phyloP scores from a whole-genome alignment of 2,329 filamentous ascomycete genomes.

The Rhexocercosporidium sp. region DNA sequence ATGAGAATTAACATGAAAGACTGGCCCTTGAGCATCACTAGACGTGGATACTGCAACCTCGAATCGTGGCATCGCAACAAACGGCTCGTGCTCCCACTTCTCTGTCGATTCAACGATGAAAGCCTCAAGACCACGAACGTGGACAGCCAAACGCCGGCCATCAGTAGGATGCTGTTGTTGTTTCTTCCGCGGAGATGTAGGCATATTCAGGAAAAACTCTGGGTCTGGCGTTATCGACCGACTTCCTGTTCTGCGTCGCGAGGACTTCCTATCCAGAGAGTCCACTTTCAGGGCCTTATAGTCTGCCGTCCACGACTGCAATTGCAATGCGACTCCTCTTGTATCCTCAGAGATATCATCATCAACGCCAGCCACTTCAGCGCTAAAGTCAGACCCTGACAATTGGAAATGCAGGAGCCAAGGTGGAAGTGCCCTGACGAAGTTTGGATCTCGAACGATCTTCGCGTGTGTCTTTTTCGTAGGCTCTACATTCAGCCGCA shows the following conservation, averaged over 20 bases:
- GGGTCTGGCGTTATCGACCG: conserved; percentile 71
- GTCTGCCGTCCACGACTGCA: conserved; percentile 87
- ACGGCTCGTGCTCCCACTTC: conserved; percentile 83
- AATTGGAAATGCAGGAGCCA: conserved; percentile 88
- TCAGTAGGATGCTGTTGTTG: conserved; percentile 62
- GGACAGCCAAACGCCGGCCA: conserved; percentile 80
- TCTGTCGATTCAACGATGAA: conserved; percentile 90
- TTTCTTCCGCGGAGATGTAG: conserved; percentile 58
- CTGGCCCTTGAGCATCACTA: conserved; percentile 84
- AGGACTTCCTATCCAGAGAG: conserved; percentile 59
- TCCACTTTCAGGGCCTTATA: conserved; percentile 85
- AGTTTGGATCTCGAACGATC: conserved; percentile 62
- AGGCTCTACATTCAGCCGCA: conserved; percentile 72
- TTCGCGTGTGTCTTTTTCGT: conserved; percentile 59
- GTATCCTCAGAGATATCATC: conserved; percentile 80
- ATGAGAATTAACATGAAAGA: conserved; percentile 85
- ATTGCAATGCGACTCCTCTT: conserved; percentile 81
- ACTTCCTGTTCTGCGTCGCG: conserved; percentile 75
- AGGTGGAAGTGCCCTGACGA: conserved; percentile 77
- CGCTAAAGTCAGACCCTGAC: conserved; percentile 85
- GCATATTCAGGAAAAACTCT: conserved; percentile 59
- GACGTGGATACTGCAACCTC: conserved; percentile 85
- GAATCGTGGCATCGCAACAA: conserved; percentile 83
- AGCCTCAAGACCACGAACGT: conserved; percentile 83
- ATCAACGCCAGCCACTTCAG: conserved; percentile 91